phyloP scores from a whole-genome alignment of 495 filamentous ascomycete species.

The Hypoxylon perforatum region DNA sequence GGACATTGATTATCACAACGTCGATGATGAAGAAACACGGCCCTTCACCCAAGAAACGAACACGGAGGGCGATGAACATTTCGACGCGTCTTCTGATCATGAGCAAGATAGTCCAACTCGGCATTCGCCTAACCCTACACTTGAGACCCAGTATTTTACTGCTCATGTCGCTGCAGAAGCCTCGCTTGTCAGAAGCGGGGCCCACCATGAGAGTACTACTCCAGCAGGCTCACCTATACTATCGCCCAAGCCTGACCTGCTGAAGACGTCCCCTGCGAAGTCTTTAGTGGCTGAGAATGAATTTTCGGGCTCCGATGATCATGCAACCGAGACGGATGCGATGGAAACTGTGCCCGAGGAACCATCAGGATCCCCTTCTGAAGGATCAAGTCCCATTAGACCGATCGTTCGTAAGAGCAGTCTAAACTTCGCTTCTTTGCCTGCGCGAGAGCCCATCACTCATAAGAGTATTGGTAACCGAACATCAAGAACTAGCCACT shows the following conservation, averaged over 20 bases:
- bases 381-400: constrained; percentile 60
- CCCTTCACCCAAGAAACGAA: constrained; percentile 35
- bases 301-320: constrained; percentile 19
- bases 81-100: constrained; percentile 18
- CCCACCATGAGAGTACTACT: constrained; percentile 41
- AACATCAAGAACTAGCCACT: constrained; percentile 79
- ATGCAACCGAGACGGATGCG: constrained; percentile 38
- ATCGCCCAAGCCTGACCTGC: constrained; percentile 19
- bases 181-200: constrained; percentile 20
- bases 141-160: constrained; percentile 41
- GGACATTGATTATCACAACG: constrained; percentile 35
- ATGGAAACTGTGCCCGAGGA: constrained; percentile 59
- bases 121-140: constrained; percentile 28
- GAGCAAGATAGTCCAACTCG: constrained; percentile 22
- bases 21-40: constrained; percentile 34
- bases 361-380: constrained; percentile 61
- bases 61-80: constrained; percentile 21
- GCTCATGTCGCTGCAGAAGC: constrained; percentile 24
- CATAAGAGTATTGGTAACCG: constrained; percentile 81
- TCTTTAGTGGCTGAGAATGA: constrained; percentile 23
- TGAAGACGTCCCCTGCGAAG: constrained; percentile 44
- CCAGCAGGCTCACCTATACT: constrained; percentile 40
- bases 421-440: constrained; percentile 89
- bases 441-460: constrained; percentile 86
- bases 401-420: constrained; percentile 87